Evolutionary conservation across 148 eudicot genomes (phyloP).

Genomic region (Arbutus unedo): DNA sequence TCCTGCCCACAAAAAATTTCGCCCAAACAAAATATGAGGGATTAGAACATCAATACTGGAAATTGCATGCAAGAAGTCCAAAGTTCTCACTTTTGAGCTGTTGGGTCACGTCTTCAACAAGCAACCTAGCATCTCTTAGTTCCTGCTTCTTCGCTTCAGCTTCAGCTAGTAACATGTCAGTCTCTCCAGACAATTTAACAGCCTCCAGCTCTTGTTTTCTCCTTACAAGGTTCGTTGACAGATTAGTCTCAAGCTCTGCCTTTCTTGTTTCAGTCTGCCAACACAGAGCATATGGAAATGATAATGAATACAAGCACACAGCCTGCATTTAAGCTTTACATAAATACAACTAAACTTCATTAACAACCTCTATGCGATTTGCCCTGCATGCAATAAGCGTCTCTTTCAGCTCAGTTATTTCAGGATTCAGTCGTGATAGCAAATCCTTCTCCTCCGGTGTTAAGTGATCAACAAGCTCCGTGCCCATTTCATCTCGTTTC

Average conservation of each 20-base stretch:
- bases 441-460: slow-evolving; percentile 71
- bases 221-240: slow-evolving; percentile 80
- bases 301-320: neutral
- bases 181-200: slow-evolving; percentile 54
- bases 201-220: slow-evolving; percentile 88
- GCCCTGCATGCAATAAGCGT: slow-evolving; percentile 66
- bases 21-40: neutral
- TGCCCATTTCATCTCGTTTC: slow-evolving; percentile 90
- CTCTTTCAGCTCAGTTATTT: slow-evolving; percentile 88
- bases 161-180: slow-evolving; percentile 54
- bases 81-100: slow-evolving; percentile 62
- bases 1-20: slow-evolving; percentile 36
- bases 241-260: slow-evolving; percentile 90
- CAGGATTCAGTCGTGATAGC: slow-evolving; percentile 85
- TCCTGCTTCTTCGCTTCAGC: slow-evolving; percentile 71
- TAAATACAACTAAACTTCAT: neutral
- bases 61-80: neutral
- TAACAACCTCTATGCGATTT: slow-evolving; percentile 76
- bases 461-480: slow-evolving; percentile 90
- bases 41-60: neutral
- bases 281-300: neutral
- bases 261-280: slow-evolving; percentile 83
- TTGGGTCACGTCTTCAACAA: slow-evolving; percentile 55
- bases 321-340: neutral
- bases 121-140: slow-evolving; percentile 58